Conservation (phyloP, 106 monocot genomes). For the Dendrobium officinale region DNA sequence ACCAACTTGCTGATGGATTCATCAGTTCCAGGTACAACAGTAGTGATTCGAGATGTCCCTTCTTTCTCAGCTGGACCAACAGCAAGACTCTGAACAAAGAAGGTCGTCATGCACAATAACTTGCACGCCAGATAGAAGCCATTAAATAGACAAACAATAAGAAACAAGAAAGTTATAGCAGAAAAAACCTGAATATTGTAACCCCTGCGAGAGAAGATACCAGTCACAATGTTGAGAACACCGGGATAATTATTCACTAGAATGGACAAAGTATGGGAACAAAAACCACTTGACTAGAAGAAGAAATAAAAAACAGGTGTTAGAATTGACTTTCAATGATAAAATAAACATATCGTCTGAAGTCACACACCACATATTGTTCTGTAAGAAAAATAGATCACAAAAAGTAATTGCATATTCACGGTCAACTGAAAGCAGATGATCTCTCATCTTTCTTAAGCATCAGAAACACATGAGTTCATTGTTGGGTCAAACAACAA, state of each 20-base stretch:
- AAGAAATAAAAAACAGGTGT: not conserved
- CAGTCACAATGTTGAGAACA: constrained; percentile 84
- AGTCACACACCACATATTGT: not conserved
- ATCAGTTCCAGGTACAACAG: constrained; percentile 89
- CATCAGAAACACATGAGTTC: not conserved
- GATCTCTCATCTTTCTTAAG: not conserved
- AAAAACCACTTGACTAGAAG: constrained; percentile 61
- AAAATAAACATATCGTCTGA: not conserved
- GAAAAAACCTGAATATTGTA: constrained; percentile 89
- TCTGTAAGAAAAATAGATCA: too few relatives aligned
- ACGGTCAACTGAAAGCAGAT: not conserved
- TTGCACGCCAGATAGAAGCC: not conserved
- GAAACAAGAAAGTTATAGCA: not conserved
- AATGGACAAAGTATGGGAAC: constrained; percentile 91
- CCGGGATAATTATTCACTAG: constrained; percentile 89
- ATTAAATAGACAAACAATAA: not conserved
- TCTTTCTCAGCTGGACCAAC: constrained; percentile 78
- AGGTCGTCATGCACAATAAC: not conserved
- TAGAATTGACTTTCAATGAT: not conserved
- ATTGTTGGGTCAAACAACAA: not conserved
- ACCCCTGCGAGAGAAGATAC: constrained; percentile 93
- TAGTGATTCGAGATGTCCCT: constrained; percentile 82
- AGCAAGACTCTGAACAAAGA: constrained; percentile 72
- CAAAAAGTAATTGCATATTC: not conserved
- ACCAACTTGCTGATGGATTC: constrained; percentile 78